Base-by-base conservation (phyloP, 1,284 basidiomycete species). In the Rhodotorula sp. region DNA sequence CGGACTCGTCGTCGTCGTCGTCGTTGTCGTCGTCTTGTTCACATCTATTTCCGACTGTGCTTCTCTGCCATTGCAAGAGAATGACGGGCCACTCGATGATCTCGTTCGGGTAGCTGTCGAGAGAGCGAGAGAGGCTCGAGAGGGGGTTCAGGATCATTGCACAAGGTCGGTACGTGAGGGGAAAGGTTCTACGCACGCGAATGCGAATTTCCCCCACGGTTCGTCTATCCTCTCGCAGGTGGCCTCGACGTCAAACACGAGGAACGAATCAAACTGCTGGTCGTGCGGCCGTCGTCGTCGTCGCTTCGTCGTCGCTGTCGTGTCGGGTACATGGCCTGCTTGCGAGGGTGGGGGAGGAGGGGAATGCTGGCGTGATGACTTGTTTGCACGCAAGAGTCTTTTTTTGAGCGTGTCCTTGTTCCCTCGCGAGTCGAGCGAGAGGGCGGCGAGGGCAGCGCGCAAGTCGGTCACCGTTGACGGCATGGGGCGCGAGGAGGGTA, bases 11-110 rank as follows among this genome's bases (percentile, higher is more conserved):
- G n/a, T 48, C 59, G n/a, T 48, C 59, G 29, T 29, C 29, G 29
- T 29, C 3, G 29, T 29, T 29, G 39, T 52, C 29, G 12, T 49
- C 46, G n/a, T 26, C n/a, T 26, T 23, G n/a, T 5, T 39, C 34
- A 10, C 34, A 5, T 39, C 6, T 39, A 16, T 4, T 26, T 18
- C 48, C 6, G 31, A 8, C 34, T 15, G 34, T 31, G n/a, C 52
- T 52, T 8, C 20, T 20, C 4, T 23, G n/a, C 95, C 95, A 97
- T 71, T 87, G 87, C 69, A 97, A 84, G 5, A 98, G 84, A 70
- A 91, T 89, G 18, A 97, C 91, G 6, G 92, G 92, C 82, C 91
- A 91, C 82, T 95, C 93, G 74, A 97, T 96, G 69, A 97, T 94
- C 83, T 98, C 94, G 81, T 97, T 97, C 0, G 62, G 62, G 29